These are phyloP conservation scores for Kurtzmaniella quercitrusa DNA, from an alignment of 1,139 yeast species.

Conservation along the genomic window DNA sequence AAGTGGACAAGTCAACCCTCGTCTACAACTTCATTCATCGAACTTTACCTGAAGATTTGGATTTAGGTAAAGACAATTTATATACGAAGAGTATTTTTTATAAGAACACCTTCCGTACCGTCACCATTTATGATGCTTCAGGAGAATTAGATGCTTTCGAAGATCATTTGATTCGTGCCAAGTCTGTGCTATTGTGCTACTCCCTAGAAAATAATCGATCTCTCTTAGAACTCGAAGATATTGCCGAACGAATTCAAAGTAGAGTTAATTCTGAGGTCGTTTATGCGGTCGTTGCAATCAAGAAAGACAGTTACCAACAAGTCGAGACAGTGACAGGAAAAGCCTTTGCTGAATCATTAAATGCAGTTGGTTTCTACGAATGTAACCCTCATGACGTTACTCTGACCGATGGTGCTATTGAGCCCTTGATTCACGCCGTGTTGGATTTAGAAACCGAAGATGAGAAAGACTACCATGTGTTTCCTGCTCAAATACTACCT, in stretches of 20 bases:
- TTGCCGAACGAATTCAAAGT: conserved; percentile 17
- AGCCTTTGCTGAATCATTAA: conserved; percentile 21
- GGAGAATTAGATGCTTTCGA: background rate
- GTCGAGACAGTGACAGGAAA: conserved; percentile 27
- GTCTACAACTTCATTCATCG: conserved; percentile 22
- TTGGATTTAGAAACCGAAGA: background rate
- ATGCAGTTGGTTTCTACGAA: conserved; percentile 28
- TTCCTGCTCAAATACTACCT: background rate
- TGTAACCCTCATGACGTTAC: conserved; percentile 22
- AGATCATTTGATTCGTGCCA: conserved; percentile 25
- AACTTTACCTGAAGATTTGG: conserved; percentile 17
- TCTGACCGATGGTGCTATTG: conserved; percentile 25
- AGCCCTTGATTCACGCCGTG: conserved; percentile 14
- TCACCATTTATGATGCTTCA: conserved; percentile 25
- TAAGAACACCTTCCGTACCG: conserved; percentile 13
- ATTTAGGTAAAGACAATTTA: conserved; percentile 25
- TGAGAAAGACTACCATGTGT: background rate
- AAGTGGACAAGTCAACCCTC: conserved; percentile 29
- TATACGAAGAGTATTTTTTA: conserved; percentile 19
- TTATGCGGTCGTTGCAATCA: conserved; percentile 27
- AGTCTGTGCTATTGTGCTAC: conserved; percentile 28
- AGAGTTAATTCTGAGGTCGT: conserved; percentile 24
- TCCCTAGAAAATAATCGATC: conserved; percentile 24
- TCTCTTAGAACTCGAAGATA: conserved; percentile 26
- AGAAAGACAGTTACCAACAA: conserved; percentile 26